Percentiles rank a stretch among this genome's conserved stretches.
phyloP scores from a whole-genome alignment of 768 basidiomycete species.

The Tricholoma terreum region DNA sequence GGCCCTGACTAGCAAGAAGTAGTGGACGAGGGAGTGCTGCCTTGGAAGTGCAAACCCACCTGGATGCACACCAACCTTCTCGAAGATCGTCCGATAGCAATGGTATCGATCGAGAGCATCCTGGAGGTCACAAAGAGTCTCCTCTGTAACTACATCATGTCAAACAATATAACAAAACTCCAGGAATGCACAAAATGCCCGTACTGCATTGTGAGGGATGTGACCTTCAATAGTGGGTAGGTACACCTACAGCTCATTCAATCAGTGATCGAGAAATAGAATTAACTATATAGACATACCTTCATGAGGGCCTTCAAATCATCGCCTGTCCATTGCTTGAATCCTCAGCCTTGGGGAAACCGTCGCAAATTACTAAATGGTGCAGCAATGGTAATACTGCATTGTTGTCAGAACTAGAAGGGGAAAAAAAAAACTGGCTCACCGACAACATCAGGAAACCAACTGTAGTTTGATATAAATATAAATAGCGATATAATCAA shows the following conservation, averaged over 20 bases:
- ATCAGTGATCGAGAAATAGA: conserved; percentile 19
- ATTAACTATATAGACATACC: conserved; percentile 13
- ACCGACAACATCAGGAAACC: no score
- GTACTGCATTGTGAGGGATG: conserved; percentile 17
- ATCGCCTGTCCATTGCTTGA: conserved; percentile 22
- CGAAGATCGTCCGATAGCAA: conserved; percentile 16
- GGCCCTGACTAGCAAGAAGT: background rate
- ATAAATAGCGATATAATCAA: no score
- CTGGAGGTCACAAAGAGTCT: conserved; percentile 11
- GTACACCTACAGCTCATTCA: conserved; percentile 1
- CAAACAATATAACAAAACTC: conserved; percentile 25
- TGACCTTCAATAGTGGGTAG: no score
- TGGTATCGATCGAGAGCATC: conserved; percentile 6
- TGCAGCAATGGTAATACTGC: no score
- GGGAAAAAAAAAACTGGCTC: no score
- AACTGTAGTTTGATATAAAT: no score
- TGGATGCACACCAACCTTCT: background rate
- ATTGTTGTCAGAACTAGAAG: no score
- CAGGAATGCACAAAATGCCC: conserved; percentile 13
- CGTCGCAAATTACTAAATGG: no score
- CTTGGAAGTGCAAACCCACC: conserved; percentile 21
- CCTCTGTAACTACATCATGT: conserved; percentile 6
- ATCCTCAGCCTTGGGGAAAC: no score
- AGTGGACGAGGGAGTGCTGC: conserved; percentile 34
- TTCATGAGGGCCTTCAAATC: conserved; percentile 27